Evolutionary conservation across 805 yeast genomes (phyloP), one percentile per base, ranked within the genome.

Genomic region (Wickerhamiella nectarea): DNA sequence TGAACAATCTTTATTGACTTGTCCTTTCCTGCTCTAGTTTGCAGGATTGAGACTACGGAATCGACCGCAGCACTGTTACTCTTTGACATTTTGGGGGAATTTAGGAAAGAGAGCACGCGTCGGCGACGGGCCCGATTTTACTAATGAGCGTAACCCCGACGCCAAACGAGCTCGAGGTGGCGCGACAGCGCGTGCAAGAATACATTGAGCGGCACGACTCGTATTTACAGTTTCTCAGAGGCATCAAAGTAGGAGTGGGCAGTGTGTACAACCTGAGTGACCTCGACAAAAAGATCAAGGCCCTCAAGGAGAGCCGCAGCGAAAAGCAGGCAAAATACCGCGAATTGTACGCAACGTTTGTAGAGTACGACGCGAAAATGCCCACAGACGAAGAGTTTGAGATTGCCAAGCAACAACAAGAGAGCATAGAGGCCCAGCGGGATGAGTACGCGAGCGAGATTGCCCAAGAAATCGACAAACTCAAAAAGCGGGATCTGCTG

Each of bases 1-100:
- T 58, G 61, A 19, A 58, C 45, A 26, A 57, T 43, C 41, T 57
- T 57, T 43, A 53, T 28, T 6, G 60, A 46, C 46, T 54, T 56
- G 44, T 56, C 59, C 41, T 55, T 54, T 3, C 60, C 60, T 38
- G 52, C 56, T 17, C 54, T 48, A 26, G 45, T 47, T 24, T 51
- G 48, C 36, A 56, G 46, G 10, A 54, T 48, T 14, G 41, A 44
- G 17, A 47, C 41, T 2, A 41, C 39, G 19, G 36, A 34, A 29
- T 49, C 52, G 21, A 49, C 19, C 7, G 36, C 24, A 22, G 20
- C 19, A 28, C 10, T 21, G 3, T 36, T n/a, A n/a, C n/a, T n/a
- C n/a, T n/a, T n/a, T n/a, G n/a, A 10, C 19, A 31, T 31, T 33
- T 7, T 33, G 12, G 9, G 21, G 17, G 35, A 8, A 10, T 8